Conservation (phyloP, 2,329 filamentous ascomycete species). For the Trichoderma sp. region DNA sequence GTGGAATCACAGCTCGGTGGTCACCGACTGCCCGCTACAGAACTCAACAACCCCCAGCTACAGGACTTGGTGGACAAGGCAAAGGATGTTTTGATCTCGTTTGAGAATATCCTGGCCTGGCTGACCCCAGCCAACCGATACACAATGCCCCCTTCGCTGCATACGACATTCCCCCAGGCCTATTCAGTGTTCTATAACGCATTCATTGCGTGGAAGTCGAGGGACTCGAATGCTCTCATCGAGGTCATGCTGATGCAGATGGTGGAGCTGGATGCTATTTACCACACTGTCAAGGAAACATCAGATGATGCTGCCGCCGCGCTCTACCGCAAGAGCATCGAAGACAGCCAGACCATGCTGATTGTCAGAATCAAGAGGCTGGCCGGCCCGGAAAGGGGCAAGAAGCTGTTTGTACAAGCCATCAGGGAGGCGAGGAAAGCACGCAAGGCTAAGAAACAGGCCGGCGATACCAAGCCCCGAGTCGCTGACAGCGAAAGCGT, state of each 20-base stretch:
- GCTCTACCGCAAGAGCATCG: conserved; percentile 76
- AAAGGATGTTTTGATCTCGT: conserved; percentile 71
- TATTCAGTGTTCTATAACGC: conserved; percentile 74
- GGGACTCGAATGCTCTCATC: conserved; percentile 72
- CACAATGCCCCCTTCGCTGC: conserved; percentile 59
- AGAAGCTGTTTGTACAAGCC: conserved; percentile 69
- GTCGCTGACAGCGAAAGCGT: conserved; percentile 55
- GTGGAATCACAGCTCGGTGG: conserved; percentile 31
- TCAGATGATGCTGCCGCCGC: conserved; percentile 69
- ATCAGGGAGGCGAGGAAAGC: conserved; percentile 68
- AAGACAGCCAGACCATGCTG: conserved; percentile 75
- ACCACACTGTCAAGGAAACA: conserved; percentile 77
- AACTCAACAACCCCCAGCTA: conserved; percentile 59
- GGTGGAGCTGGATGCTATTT: conserved; percentile 78
- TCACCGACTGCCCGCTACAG: conserved; percentile 37
- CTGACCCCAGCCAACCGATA: conserved; percentile 64
- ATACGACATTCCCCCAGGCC: conserved; percentile 61
- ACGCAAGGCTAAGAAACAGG: conserved; percentile 61
- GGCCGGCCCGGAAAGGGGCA: conserved; percentile 67
- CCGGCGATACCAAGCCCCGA: conserved; percentile 68
- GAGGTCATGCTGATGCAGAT: conserved; percentile 86
- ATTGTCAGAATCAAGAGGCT: conserved; percentile 77
- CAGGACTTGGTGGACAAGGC: conserved; percentile 75
- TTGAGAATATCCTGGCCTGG: conserved; percentile 68
- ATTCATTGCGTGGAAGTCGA: conserved; percentile 80